Percentiles rank a stretch among this genome's conserved stretches.
Evolutionary conservation across 2,329 filamentous ascomycete genomes (phyloP).

Genomic region (Hawksworthiomyces lignivorus): DNA sequence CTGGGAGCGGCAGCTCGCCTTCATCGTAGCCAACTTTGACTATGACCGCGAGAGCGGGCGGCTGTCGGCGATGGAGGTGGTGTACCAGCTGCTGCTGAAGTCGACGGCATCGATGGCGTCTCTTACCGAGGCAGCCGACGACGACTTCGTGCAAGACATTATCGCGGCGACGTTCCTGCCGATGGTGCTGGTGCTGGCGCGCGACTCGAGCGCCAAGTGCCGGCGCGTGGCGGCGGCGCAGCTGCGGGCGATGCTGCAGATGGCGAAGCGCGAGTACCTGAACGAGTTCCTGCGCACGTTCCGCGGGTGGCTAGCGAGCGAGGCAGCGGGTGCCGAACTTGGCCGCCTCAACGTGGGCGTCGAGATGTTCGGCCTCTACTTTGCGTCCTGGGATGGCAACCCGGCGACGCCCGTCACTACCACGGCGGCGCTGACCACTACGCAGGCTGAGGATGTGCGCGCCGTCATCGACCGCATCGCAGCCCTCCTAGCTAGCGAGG

Average conservation of each 20-base stretch:
- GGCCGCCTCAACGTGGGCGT: conserved; percentile 57
- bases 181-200: conserved; percentile 74
- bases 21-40: conserved; percentile 82
- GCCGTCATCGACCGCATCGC: conserved; percentile 51
- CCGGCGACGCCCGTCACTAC: background rate
- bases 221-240: conserved; percentile 72
- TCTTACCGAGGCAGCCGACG: conserved; percentile 18
- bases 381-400: conserved; percentile 52
- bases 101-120: conserved; percentile 40
- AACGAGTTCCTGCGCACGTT: conserved; percentile 65
- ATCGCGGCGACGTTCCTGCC: conserved; percentile 77
- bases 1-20: conserved; percentile 82
- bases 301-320: conserved; percentile 59
- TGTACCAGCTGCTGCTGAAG: conserved; percentile 81
- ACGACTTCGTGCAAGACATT: conserved; percentile 76
- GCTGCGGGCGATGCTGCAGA: conserved; percentile 71
- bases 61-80: conserved; percentile 85
- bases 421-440: conserved; percentile 27
- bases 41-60: conserved; percentile 85
- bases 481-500: conserved; percentile 43
- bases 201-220: conserved; percentile 83
- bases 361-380: conserved; percentile 75
- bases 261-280: conserved; percentile 64
- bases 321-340: conserved; percentile 40
- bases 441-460: conserved; percentile 60